phyloP scores from a whole-genome alignment of 257 asterid genomes.

The Euphrasia confusa region DNA sequence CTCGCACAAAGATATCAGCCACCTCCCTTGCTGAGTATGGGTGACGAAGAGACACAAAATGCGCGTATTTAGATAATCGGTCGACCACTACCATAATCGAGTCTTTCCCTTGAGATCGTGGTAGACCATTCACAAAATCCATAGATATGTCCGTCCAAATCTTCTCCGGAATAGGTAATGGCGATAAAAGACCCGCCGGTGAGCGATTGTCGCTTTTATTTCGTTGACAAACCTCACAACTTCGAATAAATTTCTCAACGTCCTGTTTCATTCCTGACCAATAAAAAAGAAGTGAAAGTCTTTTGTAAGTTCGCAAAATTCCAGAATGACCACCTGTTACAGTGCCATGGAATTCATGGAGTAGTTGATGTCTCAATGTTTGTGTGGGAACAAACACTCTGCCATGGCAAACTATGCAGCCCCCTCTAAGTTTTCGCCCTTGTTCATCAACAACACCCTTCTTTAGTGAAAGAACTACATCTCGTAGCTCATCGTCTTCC shows the following conservation, averaged over 20 bases:
- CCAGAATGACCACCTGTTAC: not conserved
- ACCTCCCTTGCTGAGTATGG: not conserved
- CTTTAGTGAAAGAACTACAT: no score
- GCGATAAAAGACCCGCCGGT: no score
- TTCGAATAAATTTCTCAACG: no score
- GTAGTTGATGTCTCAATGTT: not conserved
- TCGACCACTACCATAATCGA: no score
- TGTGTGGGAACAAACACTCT: not conserved
- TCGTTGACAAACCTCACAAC: no score
- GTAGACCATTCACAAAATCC: not conserved
- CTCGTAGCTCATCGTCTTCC: no score
- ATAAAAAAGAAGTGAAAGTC: not conserved
- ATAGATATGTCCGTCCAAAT: not conserved
- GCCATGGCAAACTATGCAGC: not conserved
- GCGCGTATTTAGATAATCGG: no score
- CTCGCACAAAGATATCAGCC: not conserved
- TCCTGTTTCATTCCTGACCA: no score
- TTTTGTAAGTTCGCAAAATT: not conserved
- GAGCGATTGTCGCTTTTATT: no score
- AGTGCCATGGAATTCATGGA: not conserved
- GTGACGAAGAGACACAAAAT: not conserved
- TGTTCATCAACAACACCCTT: no score
- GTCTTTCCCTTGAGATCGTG: not conserved
- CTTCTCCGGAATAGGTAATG: no score
- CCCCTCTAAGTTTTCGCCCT: no score